Base-by-base conservation (phyloP, 768 basidiomycete species). In the Leccinum subgranulosum region DNA sequence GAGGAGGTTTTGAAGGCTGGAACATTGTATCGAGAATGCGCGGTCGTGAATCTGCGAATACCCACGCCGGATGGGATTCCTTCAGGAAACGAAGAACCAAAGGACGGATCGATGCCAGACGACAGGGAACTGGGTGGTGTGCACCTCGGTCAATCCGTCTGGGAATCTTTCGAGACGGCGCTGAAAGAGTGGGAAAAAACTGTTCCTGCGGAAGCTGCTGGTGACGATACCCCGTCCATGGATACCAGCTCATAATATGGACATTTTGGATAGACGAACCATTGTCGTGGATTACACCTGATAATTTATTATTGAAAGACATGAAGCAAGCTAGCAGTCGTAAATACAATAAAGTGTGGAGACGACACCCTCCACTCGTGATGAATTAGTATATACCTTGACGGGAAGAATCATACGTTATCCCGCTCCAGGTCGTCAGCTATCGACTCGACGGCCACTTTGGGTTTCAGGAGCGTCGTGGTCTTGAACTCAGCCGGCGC, bases 1-100 rank as follows among this genome's bases (percentile, higher is more conserved):
- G 83, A 82, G 56, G 89, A 92, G 64, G 81, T 89, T 3, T 76
- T 92, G 43, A 88, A 87, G 69, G 87, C 90, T 2, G 90, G 90
- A 0, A 86, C 88, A 10, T 69, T 92, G 41, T 92, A 92, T 62
- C 78, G 84, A 9, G 87, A 92, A 62, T 92, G 90, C 62, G 83
- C 87, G 1, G 82, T 87, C 5, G 84, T 87, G 8, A 70, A 68
- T 27, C 60, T 86, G 29, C 69, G 67, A 19, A 71, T 86, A 28
- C 75, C 73, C 21, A 25, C 59, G 9, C 53, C 63, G 60, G 52
- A 67, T 59, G 49, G 65, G 46, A 5, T 61, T 60, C 5, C 69
- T 59, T 64, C 28, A 54, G 54, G 29, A 60, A 49, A 41, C 19
- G 73, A 73, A 39, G 68, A 62, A n/a, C 69, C 70, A 19, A 64